Conservation (phyloP, 2,329 filamentous ascomycete genomes). For the Verticillium longisporum region DNA sequence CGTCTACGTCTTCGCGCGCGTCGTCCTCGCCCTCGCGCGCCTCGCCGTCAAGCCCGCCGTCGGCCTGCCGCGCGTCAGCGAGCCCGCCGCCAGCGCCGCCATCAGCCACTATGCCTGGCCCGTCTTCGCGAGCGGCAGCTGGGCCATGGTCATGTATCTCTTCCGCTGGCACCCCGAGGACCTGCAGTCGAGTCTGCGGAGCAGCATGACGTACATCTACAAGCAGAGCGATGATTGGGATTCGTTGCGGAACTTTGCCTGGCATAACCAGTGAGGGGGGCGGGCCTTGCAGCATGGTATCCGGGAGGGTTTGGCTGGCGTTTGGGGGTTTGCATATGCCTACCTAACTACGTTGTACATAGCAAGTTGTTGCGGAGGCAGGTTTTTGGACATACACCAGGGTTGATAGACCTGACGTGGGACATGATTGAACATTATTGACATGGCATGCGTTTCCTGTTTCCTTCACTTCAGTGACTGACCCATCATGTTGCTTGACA, state of each 20-base stretch:
- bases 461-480: too few relatives aligned
- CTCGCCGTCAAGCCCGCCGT: constrained; percentile 63
- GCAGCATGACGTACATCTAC: constrained; percentile 98
- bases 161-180: constrained; percentile 90
- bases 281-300: background rate
- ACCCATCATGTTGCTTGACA: too few relatives aligned
- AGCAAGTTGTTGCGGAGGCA: background rate
- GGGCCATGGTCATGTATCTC: constrained; percentile 92
- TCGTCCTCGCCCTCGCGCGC: constrained; percentile 76
- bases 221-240: constrained; percentile 86
- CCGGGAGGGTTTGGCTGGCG: background rate
- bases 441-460: too few relatives aligned
- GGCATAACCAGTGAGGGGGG: constrained; percentile 63
- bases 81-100: constrained; percentile 29
- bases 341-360: background rate
- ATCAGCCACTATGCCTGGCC: constrained; percentile 79
- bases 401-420: background rate
- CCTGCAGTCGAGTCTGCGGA: constrained; percentile 82
- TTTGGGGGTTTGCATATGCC: background rate
- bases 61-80: constrained; percentile 44
- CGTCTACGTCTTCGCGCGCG: constrained; percentile 93
- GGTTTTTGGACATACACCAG: background rate
- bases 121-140: constrained; percentile 82
- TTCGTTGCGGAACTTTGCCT: constrained; percentile 72
- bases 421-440: background rate